phyloP scores from a whole-genome alignment of 305 asterid genomes.

The Fraxinus velutina region DNA sequence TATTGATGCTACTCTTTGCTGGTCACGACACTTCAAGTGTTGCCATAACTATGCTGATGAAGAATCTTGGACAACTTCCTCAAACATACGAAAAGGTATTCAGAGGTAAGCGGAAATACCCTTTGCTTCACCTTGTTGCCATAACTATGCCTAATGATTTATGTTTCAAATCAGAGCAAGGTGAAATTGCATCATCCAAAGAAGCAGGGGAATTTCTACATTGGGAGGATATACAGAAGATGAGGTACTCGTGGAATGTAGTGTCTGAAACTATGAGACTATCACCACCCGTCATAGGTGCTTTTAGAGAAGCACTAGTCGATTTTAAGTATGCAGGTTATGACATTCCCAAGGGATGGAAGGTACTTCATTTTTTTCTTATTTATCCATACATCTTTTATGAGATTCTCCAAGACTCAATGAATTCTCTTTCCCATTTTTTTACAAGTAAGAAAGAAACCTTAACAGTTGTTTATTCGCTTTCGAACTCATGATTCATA shows the following conservation, averaged over 20 bases:
- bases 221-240: conserved; percentile 54
- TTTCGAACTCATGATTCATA: not conserved
- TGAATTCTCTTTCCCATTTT: not conserved
- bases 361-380: conserved; percentile 24
- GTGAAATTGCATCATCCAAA: conserved; percentile 36
- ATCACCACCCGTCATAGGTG: conserved; percentile 39
- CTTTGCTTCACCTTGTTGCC: not conserved
- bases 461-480: not conserved
- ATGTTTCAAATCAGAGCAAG: conserved; percentile 36
- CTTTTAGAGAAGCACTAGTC: conserved; percentile 40
- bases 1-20: conserved; percentile 31
- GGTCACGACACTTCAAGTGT: conserved; percentile 39
- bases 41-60: conserved; percentile 26
- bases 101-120: conserved; percentile 16
- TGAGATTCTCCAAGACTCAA: not conserved
- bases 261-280: conserved; percentile 44
- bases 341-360: conserved; percentile 61
- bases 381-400: not conserved
- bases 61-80: conserved; percentile 29
- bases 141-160: not conserved
- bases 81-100: conserved; percentile 25
- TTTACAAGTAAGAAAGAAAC: not conserved
- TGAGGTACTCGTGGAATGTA: conserved; percentile 55
- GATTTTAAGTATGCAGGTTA: conserved; percentile 41
- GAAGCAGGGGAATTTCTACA: conserved; percentile 24